Conservation (phyloP, 1,284 basidiomycete genomes). For the Naganishia cerealis region DNA sequence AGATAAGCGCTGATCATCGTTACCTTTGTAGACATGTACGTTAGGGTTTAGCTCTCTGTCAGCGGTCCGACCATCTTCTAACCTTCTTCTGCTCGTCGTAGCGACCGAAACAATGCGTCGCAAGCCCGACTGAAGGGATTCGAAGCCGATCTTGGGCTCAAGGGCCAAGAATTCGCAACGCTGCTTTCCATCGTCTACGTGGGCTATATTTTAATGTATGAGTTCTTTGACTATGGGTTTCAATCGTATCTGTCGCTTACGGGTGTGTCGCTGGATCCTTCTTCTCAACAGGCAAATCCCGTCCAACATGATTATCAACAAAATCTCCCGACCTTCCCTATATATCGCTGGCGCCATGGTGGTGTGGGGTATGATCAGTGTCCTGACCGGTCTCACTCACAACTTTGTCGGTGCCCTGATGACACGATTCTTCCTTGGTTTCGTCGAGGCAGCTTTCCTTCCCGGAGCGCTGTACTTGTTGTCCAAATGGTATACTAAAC, state of each 20-base stretch:
- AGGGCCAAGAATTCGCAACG: slow-evolving; percentile 40
- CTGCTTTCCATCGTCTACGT: slow-evolving; percentile 46
- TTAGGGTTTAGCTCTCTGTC: background rate
- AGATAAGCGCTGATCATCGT: background rate
- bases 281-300: slow-evolving; percentile 62
- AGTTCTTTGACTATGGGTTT: background rate
- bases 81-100: slow-evolving; percentile 24
- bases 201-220: slow-evolving; percentile 8
- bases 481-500: slow-evolving; percentile 60
- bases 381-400: slow-evolving; percentile 63
- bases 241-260: background rate
- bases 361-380: slow-evolving; percentile 54
- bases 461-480: slow-evolving; percentile 57
- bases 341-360: slow-evolving; percentile 71
- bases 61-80: background rate
- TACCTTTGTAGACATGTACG: background rate
- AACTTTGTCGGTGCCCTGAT: slow-evolving; percentile 68
- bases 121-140: slow-evolving; percentile 46
- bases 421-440: slow-evolving; percentile 69
- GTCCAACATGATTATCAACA: slow-evolving; percentile 60
- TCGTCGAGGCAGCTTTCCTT: slow-evolving; percentile 37
- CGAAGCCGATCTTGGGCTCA: slow-evolving; percentile 44
- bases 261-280: background rate
- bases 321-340: slow-evolving; percentile 68
- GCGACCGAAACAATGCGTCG: slow-evolving; percentile 48